Percentiles rank a stretch among this genome's conserved stretches.
These are phyloP conservation scores for Aspergillus bertholletiae DNA, from an alignment of 495 filamentous ascomycete genomes.

Conservation along the genomic window DNA sequence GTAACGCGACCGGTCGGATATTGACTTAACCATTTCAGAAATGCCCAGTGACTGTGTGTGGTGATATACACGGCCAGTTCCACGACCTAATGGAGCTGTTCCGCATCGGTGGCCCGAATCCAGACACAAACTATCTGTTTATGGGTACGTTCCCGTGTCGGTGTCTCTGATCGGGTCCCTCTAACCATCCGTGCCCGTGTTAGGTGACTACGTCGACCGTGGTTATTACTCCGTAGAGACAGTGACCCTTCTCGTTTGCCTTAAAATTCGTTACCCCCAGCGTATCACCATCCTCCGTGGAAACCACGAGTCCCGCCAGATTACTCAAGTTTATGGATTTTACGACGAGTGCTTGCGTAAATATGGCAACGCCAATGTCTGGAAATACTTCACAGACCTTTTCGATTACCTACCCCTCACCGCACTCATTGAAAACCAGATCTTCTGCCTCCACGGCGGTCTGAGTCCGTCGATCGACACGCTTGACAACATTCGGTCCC, in stretches of 20 bases:
- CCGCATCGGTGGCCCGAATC: constrained; percentile 86
- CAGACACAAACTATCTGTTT: constrained; percentile 93
- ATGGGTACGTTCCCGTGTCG: constrained; percentile 60
- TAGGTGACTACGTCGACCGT: constrained; percentile 94
- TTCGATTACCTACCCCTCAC: constrained; percentile 99
- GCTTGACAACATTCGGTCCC: constrained; percentile 92
- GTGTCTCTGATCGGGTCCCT: neutral
- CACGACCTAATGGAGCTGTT: constrained; percentile 95
- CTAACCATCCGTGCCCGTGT: neutral
- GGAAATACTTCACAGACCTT: constrained; percentile 99
- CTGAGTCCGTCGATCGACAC: constrained; percentile 96
- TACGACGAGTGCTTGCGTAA: constrained; percentile 97
- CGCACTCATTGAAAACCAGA: constrained; percentile 98
- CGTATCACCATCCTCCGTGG: constrained; percentile 96
- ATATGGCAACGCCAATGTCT: constrained; percentile 98
- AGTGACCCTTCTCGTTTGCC: constrained; percentile 85
- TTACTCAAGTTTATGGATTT: constrained; percentile 97
- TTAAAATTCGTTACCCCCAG: constrained; percentile 94
- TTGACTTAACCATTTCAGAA: constrained; percentile 51
- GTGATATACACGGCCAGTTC: constrained; percentile 92
- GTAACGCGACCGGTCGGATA: constrained; percentile 14
- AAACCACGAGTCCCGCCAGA: constrained; percentile 96
- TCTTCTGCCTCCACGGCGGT: constrained; percentile 98
- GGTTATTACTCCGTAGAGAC: constrained; percentile 98
- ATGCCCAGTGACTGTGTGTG: constrained; percentile 91